These are phyloP conservation scores for Choiromyces venosus DNA, from an alignment of 495 filamentous ascomycete genomes.

Conservation along the genomic window DNA sequence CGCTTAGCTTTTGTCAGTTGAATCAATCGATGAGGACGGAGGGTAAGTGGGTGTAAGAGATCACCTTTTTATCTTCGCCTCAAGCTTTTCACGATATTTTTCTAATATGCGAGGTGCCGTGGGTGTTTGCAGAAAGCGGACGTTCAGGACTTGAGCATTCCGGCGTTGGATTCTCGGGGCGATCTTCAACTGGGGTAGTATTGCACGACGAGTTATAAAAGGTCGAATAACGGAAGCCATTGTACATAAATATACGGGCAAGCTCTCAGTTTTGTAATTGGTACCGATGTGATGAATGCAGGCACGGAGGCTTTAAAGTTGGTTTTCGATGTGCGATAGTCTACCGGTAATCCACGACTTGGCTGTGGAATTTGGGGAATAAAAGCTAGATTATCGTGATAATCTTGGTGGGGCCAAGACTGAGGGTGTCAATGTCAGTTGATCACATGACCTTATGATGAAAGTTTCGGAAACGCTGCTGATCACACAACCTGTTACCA, in stretches of 20 bases:
- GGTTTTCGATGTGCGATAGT: neutral
- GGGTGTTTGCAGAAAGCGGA: slow-evolving; percentile 66
- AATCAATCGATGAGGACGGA: slow-evolving; percentile 3
- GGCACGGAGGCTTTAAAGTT: neutral
- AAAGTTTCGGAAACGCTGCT: too few species aligned
- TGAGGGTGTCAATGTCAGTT: neutral
- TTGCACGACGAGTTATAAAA: slow-evolving; percentile 22
- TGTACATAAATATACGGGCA: neutral
- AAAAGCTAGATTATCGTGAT: neutral
- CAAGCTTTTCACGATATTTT: slow-evolving; percentile 81
- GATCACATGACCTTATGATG: neutral
- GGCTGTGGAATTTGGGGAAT: neutral
- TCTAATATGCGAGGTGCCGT: slow-evolving; percentile 62
- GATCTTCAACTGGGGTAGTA: slow-evolving; percentile 13
- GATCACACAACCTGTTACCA: too few species aligned
- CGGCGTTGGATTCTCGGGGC: slow-evolving; percentile 56
- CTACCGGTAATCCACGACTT: too few species aligned
- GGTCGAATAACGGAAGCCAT: slow-evolving; percentile 30
- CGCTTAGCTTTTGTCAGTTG: slow-evolving; percentile 45
- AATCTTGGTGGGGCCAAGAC: neutral
- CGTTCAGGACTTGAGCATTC: slow-evolving; percentile 87
- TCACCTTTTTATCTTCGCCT: slow-evolving; percentile 71
- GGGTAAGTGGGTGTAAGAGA: slow-evolving; percentile 31
- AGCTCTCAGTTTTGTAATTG: neutral
- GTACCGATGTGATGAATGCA: neutral